Conservation (phyloP, 345 rosid species). For the Acer yangbiense region DNA sequence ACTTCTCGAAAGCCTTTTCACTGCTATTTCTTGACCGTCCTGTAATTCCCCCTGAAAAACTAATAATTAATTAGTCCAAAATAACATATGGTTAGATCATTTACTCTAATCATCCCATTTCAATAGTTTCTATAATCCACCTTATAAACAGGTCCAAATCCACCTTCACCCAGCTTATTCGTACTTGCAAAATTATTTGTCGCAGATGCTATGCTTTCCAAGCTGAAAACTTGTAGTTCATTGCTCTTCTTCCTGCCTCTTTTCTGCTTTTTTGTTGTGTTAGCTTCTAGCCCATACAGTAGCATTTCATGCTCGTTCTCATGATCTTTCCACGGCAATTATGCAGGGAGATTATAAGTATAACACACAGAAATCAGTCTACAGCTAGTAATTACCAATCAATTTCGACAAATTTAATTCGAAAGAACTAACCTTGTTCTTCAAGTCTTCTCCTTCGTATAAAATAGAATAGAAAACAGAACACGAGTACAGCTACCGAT, state of each 20-base stretch:
- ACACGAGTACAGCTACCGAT: not conserved
- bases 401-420: not conserved
- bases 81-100: no score
- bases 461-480: not conserved
- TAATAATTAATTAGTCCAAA: not conserved
- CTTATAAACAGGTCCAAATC: constrained; percentile 32
- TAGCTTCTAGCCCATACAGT: not conserved
- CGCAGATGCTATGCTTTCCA: constrained; percentile 21
- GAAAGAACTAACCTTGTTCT: not conserved
- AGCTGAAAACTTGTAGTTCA: constrained; percentile 22
- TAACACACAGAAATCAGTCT: not conserved
- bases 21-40: constrained; percentile 9
- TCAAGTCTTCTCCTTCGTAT: not conserved
- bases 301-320: constrained; percentile 11
- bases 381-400: not conserved
- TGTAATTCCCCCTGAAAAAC: constrained; percentile 4
- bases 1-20: constrained; percentile 12
- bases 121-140: not conserved
- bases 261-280: not conserved
- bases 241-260: not conserved
- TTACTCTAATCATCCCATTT: not conserved
- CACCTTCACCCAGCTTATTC: constrained; percentile 27
- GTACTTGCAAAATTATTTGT: constrained; percentile 26
- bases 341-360: not conserved
- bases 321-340: not conserved